These are phyloP conservation scores for Amylostereum areolatum DNA, from an alignment of 1,284 basidiomycete genomes.

Conservation along the genomic window DNA sequence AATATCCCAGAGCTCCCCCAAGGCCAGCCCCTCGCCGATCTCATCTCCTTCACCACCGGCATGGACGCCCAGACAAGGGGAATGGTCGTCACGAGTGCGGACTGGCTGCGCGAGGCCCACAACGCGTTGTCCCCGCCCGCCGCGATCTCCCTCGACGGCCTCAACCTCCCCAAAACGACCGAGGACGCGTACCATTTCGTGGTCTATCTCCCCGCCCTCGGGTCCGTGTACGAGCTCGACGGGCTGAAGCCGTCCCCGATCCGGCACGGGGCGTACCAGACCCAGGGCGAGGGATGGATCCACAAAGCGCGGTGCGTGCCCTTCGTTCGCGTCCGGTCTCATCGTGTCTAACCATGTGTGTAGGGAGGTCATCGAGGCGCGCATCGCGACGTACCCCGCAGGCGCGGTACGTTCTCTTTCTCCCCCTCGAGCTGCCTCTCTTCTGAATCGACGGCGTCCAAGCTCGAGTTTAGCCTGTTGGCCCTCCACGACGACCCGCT, in stretches of 20 bases:
- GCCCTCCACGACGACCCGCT: constrained; percentile 79
- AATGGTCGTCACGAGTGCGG: constrained; percentile 80
- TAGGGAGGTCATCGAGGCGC: constrained; percentile 76
- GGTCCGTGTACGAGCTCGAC: constrained; percentile 85
- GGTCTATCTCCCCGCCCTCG: constrained; percentile 81
- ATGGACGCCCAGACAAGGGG: constrained; percentile 87
- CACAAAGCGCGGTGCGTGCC: constrained; percentile 61
- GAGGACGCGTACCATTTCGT: constrained; percentile 95
- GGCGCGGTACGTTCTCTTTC: constrained; percentile 58
- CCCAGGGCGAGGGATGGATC: constrained; percentile 74
- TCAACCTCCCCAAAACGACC: constrained; percentile 60
- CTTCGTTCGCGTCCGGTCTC: background rate
- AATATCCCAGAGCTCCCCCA: constrained; percentile 72
- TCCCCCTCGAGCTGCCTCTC: background rate
- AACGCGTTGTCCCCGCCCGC: constrained; percentile 88
- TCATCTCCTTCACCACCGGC: constrained; percentile 73
- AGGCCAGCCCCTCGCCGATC: constrained; percentile 67
- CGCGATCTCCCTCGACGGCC: constrained; percentile 73
- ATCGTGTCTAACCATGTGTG: constrained; percentile 2
- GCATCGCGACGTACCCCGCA: constrained; percentile 83
- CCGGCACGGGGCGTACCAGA: constrained; percentile 68
- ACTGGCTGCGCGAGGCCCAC: constrained; percentile 80
- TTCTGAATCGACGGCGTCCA: constrained; percentile 4
- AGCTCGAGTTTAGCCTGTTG: constrained; percentile 90
- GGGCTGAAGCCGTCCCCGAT: constrained; percentile 77